Percentiles rank a stretch among this genome's conserved stretches.
These are phyloP conservation scores for Stemphylium beticola DNA, from an alignment of 2,329 filamentous ascomycete species.

Conservation along the genomic window DNA sequence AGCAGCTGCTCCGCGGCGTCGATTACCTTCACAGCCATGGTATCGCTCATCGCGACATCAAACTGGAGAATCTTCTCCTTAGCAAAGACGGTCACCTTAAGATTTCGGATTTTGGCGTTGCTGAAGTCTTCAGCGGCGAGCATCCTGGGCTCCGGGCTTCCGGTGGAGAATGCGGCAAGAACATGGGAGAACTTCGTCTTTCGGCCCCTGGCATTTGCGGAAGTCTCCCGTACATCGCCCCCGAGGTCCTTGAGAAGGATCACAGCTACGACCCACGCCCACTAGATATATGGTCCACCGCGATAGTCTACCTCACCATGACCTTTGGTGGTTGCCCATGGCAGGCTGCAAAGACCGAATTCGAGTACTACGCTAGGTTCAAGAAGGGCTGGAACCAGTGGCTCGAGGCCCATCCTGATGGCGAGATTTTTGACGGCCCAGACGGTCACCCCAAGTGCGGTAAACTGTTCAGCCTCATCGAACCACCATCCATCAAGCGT, in stretches of 20 bases:
- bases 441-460: constrained; percentile 68
- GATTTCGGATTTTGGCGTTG: constrained; percentile 90
- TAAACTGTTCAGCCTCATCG: constrained; percentile 71
- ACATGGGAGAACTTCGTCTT: constrained; percentile 73
- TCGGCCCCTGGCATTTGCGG: constrained; percentile 84
- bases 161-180: constrained; percentile 73
- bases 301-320: constrained; percentile 81
- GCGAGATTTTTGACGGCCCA: constrained; percentile 59
- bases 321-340: constrained; percentile 76
- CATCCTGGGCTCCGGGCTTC: constrained; percentile 79
- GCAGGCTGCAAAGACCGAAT: constrained; percentile 66
- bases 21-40: constrained; percentile 82
- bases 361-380: constrained; percentile 68
- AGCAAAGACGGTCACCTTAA: constrained; percentile 82
- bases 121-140: constrained; percentile 81
- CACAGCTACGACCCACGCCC: constrained; percentile 74
- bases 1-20: constrained; percentile 83
- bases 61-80: constrained; percentile 84
- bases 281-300: constrained; percentile 85
- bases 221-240: constrained; percentile 84
- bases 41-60: constrained; percentile 90
- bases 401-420: constrained; percentile 62
- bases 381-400: constrained; percentile 72
- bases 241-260: constrained; percentile 77
- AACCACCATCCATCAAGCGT: constrained; percentile 68